A percentile compares a stretch with the other conserved stretches of the same genome.
Evolutionary conservation across 208 protist genomes (phyloP).

Genomic region (Acanthamoeba sp.): DNA sequence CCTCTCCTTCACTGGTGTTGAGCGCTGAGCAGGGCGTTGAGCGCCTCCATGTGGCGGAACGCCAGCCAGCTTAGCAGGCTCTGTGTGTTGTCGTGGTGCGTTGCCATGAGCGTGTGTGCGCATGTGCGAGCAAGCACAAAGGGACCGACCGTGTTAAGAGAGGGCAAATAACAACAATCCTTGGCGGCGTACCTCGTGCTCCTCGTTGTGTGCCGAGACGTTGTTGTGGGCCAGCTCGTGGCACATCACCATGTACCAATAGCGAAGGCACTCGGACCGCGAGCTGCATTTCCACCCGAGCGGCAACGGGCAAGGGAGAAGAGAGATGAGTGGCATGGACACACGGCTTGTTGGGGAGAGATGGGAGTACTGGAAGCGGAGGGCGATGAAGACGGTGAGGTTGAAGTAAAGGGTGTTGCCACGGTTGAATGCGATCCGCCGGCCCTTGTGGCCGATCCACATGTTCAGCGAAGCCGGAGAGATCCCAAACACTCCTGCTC

Average conservation of each 20-base stretch:
- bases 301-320: neutral
- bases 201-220: constrained; percentile 56
- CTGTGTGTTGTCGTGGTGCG: too few relatives aligned
- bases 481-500: constrained; percentile 53
- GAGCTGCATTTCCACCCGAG: neutral
- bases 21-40: neutral
- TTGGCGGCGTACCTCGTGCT: constrained; percentile 37
- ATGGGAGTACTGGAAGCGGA: neutral
- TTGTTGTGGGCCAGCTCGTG: constrained; percentile 70
- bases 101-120: too few relatives aligned
- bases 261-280: neutral
- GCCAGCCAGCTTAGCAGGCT: constrained; percentile 57
- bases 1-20: too few relatives aligned
- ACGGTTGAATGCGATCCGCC: constrained; percentile 55
- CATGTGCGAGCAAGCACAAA: neutral
- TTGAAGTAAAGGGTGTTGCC: constrained; percentile 52
- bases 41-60: constrained; percentile 5
- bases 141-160: neutral
- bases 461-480: neutral
- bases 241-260: constrained; percentile 69
- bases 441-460: constrained; percentile 41
- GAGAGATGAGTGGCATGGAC: neutral
- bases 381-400: constrained; percentile 23
- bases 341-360: neutral
- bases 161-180: neutral